phyloP scores from a whole-genome alignment of 1,284 basidiomycete species.

The Entoloma clypeatum region DNA sequence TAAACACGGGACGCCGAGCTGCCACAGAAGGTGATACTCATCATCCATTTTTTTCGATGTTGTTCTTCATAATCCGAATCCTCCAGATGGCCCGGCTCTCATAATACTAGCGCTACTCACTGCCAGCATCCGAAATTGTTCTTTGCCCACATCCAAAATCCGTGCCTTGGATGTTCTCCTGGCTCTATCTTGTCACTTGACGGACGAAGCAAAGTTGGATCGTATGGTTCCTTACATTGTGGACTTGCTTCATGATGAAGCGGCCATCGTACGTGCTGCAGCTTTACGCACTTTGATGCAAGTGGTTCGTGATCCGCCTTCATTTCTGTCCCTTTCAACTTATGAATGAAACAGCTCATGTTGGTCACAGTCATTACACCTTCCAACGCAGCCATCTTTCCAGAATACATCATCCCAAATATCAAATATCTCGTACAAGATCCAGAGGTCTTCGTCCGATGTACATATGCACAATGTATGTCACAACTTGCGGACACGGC shows the following conservation, averaged over 20 bases:
- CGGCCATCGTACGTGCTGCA: slow-evolving; percentile 74
- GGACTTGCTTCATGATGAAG: slow-evolving; percentile 84
- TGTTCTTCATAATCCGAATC: not conserved
- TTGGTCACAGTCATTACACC: slow-evolving; percentile 86
- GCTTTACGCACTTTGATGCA: slow-evolving; percentile 82
- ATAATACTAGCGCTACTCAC: slow-evolving; percentile 70
- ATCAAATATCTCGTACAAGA: slow-evolving; percentile 81
- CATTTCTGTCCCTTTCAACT: slow-evolving; percentile 2
- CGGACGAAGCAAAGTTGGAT: slow-evolving; percentile 95
- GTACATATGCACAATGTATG: slow-evolving; percentile 85
- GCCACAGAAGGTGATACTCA: slow-evolving; percentile 56
- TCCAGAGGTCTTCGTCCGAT: slow-evolving; percentile 83
- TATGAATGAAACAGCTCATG: slow-evolving; percentile 59
- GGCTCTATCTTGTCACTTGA: slow-evolving; percentile 78
- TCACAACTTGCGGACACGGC: slow-evolving; percentile 83
- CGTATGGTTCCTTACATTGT: slow-evolving; percentile 91
- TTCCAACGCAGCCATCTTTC: slow-evolving; percentile 82
- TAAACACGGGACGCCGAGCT: slow-evolving; percentile 45
- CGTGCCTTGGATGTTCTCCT: slow-evolving; percentile 86
- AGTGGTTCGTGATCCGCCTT: slow-evolving; percentile 51
- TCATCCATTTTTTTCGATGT: not conserved
- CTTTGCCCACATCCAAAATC: slow-evolving; percentile 82
- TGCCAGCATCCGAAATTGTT: slow-evolving; percentile 88
- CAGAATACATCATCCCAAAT: slow-evolving; percentile 95
- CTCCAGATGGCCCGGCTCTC: slow-evolving; percentile 37